Evolutionary conservation across 164 flowering plant genomes (phyloP).

Genomic region (Stephania japonica): DNA sequence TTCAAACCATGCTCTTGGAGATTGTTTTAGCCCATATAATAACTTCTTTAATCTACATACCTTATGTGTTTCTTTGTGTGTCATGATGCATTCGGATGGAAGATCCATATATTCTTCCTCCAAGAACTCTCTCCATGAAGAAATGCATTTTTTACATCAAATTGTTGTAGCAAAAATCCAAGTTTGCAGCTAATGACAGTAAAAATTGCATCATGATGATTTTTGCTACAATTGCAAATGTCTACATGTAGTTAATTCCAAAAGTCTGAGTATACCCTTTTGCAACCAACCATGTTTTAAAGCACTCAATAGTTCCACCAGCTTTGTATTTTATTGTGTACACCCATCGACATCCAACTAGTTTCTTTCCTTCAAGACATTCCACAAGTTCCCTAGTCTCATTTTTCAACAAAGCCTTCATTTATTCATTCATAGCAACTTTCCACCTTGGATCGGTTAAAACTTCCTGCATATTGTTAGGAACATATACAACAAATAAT

Average conservation of each 20-base stretch:
- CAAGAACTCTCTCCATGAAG: background rate
- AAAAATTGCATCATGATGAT: background rate
- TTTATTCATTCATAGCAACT: background rate
- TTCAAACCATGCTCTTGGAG: slow-evolving; percentile 6
- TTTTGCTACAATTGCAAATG: background rate
- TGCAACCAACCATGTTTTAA: background rate
- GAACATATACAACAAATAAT: too few relatives aligned
- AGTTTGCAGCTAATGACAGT: background rate
- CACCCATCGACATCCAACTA: background rate
- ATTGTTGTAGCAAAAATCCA: background rate
- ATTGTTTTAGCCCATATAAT: slow-evolving; percentile 6
- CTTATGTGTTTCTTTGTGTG: background rate
- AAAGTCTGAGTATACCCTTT: too few relatives aligned
- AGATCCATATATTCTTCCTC: background rate
- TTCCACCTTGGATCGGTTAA: background rate
- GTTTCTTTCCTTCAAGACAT: background rate
- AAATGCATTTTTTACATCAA: slow-evolving; percentile 2
- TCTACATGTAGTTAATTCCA: background rate
- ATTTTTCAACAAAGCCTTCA: background rate
- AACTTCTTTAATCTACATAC: slow-evolving; percentile 4
- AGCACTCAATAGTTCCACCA: background rate
- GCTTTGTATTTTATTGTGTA: background rate
- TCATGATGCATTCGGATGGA: background rate
- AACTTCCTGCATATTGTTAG: too few relatives aligned
- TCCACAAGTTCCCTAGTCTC: background rate